These are phyloP conservation scores for Neonectria coccinea DNA, from an alignment of 2,329 filamentous ascomycete species.

Conservation along the genomic window DNA sequence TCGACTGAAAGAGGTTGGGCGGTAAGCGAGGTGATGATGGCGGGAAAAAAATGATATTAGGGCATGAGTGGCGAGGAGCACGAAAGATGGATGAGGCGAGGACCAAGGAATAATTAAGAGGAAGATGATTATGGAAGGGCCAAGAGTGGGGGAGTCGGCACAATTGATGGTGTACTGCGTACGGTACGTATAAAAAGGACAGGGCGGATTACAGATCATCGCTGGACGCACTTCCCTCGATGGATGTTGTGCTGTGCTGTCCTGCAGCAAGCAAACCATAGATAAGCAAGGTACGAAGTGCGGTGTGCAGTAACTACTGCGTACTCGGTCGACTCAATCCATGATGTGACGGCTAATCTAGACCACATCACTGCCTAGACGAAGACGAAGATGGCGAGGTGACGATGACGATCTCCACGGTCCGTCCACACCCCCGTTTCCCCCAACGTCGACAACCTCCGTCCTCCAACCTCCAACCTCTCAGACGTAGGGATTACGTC, in stretches of 20 bases:
- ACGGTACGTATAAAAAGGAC: background rate
- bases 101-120: background rate
- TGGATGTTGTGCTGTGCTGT: background rate
- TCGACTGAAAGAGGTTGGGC: background rate
- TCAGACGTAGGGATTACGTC: background rate
- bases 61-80: slow-evolving; percentile 1
- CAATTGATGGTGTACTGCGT: background rate
- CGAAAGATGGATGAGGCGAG: background rate
- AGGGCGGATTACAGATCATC: slow-evolving; percentile 1
- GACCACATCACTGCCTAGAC: no score
- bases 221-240: no score
- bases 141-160: background rate
- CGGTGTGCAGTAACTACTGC: background rate
- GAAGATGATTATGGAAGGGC: background rate
- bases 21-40: background rate
- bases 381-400: slow-evolving; percentile 2
- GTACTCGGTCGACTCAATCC: background rate
- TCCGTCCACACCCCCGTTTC: background rate
- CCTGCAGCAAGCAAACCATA: background rate
- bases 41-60: background rate
- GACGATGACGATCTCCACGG: background rate
- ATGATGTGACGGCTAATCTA: background rate
- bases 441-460: slow-evolving; percentile 3
- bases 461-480: background rate
- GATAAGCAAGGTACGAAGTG: background rate